Base-by-base conservation (phyloP, 1,284 basidiomycete genomes). In the Dichomitus squalens region DNA sequence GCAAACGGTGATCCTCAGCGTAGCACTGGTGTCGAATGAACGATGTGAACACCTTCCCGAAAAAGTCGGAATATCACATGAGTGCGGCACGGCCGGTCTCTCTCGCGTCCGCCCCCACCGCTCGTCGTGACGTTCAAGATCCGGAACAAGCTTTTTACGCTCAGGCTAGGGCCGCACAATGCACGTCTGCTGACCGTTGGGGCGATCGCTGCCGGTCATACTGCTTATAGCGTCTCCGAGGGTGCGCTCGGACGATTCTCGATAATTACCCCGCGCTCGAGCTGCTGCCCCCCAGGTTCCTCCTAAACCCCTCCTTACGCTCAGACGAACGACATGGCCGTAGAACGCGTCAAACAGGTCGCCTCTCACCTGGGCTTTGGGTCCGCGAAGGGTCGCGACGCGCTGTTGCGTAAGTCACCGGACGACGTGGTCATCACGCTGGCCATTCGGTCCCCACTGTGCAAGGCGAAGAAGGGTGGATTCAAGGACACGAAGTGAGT, bases 381-480 rank as follows among this genome's bases (percentile, higher is more conserved):
- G 1, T 64, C 79, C 3, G 67, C 72, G 6, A 72, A 66, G 46
- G 82, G 81, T 21, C 68, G 81, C 5, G 72, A 76, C 31, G 76
- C 78, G 16, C 74, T 90, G 46, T 75, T 84, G 60, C 73, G 72
- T 36, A 86, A 89, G 70, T 78, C 72, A 50, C 82, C 83, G 3
- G 82, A 90, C 61, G 90, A 92, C 78, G 86, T 93, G 8, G 91
- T 93, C 67, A 85, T 93, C 61, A 92, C 88, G 2, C 81, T 89
- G 76, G 88, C 90, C 55, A 84, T 88, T 64, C 84, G 91, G 21
- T 89, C 88, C 2, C 88, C 89, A 0, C 69, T 92, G 51, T 88
- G 86, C 65, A 92, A 87, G 66, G 86, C 92, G 2, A 87, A 81
- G 71, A 93, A 88, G 68, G 92, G 92, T 23, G 88, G 85, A 4